Conservation (phyloP, 2,329 filamentous ascomycete species). For the Colletotrichum phormii region DNA sequence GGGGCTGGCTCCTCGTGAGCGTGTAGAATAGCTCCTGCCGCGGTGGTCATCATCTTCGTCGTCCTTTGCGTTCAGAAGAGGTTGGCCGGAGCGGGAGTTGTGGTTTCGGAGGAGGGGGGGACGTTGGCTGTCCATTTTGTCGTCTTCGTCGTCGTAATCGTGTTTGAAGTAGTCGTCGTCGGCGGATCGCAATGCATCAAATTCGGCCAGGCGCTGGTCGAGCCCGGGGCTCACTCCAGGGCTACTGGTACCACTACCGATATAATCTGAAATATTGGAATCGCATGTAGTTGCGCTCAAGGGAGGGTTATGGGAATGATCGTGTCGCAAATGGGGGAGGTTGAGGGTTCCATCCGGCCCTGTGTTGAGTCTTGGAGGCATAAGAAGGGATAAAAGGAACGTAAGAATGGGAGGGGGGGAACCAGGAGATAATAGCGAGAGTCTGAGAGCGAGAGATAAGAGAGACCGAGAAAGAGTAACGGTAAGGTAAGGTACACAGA, state of each 20-base stretch:
- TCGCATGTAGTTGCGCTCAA: slow-evolving; percentile 36
- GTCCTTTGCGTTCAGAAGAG: slow-evolving; percentile 51
- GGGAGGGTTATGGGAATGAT: slow-evolving; percentile 18
- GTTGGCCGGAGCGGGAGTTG: slow-evolving; percentile 58
- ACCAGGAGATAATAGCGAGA: background rate
- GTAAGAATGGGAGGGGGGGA: background rate
- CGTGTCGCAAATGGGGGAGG: slow-evolving; percentile 18
- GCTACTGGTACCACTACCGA: slow-evolving; percentile 33
- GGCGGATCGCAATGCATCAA: slow-evolving; percentile 33
- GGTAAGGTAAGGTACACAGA: background rate
- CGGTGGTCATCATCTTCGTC: slow-evolving; percentile 44
- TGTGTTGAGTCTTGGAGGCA: slow-evolving; percentile 35
- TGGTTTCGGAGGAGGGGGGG: slow-evolving; percentile 59
- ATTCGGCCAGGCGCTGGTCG: slow-evolving; percentile 35
- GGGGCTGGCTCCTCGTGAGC: slow-evolving; percentile 32
- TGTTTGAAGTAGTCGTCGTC: slow-evolving; percentile 42
- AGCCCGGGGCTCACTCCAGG: slow-evolving; percentile 25
- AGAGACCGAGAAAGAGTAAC: background rate
- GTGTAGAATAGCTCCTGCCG: slow-evolving; percentile 32
- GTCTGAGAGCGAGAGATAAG: background rate
- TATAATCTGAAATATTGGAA: slow-evolving; percentile 36
- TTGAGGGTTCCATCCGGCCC: slow-evolving; percentile 36
- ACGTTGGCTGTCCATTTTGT: slow-evolving; percentile 55
- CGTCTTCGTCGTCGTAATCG: slow-evolving; percentile 49
- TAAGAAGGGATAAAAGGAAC: slow-evolving; percentile 32